Base-by-base conservation (phyloP, 2,329 filamentous ascomycete species). In the Alternaria tenuissima region DNA sequence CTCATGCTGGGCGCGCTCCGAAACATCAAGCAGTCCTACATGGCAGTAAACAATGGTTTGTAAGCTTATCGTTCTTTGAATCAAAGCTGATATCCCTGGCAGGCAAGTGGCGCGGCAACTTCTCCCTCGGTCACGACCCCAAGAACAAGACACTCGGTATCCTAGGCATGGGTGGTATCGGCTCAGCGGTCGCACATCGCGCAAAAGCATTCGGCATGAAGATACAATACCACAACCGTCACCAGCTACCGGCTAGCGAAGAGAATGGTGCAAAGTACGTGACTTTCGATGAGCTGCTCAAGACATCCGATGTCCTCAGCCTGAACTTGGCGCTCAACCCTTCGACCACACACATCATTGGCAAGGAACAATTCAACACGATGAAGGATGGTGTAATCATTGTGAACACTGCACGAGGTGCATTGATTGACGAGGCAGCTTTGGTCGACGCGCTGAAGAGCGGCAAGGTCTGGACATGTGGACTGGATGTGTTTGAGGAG, bases 101-200 rank as follows among this genome's bases (percentile, higher is more conserved):
- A 72, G 77, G 80, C 42, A 76, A 80, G 55, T 82, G 81, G 79
- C 77, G 81, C 39, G 83, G 83, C 39, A 76, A 78, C 38, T 79
- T 82, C 43, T 75, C 73, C 1, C 80, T 86, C 36, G 84, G 84
- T 14, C 83, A 84, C 66, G 84, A 86, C 55, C 84, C 84, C 2
- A 81, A 82, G 66, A 81, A 83, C 59, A 85, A 85, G 69, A 76
- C 76, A 1, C 80, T 86, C 69, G 86, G 85, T 5, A 85, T 88
- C 57, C 75, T 88, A 2, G 86, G 86, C 11, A 87, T 88, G 84
- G 86, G 86, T 26, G 85, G 86, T 9, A 88, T 88, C 47, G 86
- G 86, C 3, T 78, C 81, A 14, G 82, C 83, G 7, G 80, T 83
- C 9, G 81, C 80, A 24, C 72, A 74, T 22, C 80, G 84, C 42